A percentile compares a stretch with the other conserved stretches of the same genome.
These are phyloP conservation scores for Pyrus bretschneideri DNA, from an alignment of 306 rosid genomes.

Conservation along the genomic window DNA sequence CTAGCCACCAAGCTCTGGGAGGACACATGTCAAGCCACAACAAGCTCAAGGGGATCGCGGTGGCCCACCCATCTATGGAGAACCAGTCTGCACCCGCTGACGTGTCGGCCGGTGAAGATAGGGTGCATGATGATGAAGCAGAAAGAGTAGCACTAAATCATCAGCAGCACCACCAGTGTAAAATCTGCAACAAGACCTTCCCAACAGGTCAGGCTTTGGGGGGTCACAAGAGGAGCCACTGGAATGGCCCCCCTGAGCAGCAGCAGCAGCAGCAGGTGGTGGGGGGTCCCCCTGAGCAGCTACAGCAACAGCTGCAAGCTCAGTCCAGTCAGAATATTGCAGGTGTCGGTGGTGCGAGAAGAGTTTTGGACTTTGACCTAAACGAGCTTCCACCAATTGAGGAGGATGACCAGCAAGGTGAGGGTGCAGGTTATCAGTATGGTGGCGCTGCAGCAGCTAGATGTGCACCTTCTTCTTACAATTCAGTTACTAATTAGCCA, in stretches of 20 bases:
- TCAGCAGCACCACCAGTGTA: conserved; percentile 1
- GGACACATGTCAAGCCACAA: conserved; percentile 38
- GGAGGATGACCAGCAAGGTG: conserved; percentile 8
- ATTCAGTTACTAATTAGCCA: neutral
- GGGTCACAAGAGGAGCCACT: conserved; percentile 24
- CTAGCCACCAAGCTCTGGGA: conserved; percentile 40
- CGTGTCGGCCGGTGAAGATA: neutral
- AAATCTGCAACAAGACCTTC: conserved; percentile 8
- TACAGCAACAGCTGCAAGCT: neutral
- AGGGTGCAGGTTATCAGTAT: neutral
- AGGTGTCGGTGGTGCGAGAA: neutral
- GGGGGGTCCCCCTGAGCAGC: neutral
- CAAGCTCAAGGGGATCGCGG: conserved; percentile 10
- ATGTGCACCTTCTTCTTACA: conserved; percentile 6
- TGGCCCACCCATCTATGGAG: neutral
- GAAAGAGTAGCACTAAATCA: neutral
- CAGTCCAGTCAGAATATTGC: neutral
- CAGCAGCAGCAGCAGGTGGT: neutral
- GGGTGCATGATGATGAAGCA: neutral
- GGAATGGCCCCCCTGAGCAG: neutral
- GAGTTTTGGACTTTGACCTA: conserved; percentile 35
- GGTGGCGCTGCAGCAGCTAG: neutral
- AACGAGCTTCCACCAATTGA: conserved; percentile 35
- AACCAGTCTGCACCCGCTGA: conserved; percentile 6
- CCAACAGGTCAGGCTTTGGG: conserved; percentile 21